Evolutionary conservation across 805 yeast genomes (phyloP).

Genomic region (Kuraishia hungarica): DNA sequence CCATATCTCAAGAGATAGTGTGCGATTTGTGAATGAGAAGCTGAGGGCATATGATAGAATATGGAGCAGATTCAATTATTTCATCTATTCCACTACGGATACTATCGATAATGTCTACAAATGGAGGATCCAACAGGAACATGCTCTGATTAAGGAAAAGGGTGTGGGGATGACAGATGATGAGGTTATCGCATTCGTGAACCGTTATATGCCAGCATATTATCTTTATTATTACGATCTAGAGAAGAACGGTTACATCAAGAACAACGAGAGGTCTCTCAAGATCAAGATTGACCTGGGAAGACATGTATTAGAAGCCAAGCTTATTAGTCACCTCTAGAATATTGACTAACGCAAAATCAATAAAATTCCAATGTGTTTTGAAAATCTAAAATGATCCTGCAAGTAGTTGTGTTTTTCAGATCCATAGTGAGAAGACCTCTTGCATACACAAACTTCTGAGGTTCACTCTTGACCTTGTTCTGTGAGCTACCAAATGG

Average conservation of each 20-base stretch:
- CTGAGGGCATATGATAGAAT: constrained; percentile 40
- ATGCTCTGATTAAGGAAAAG: constrained; percentile 35
- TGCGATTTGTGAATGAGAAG: constrained; percentile 39
- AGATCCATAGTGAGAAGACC: neutral
- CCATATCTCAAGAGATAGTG: constrained; percentile 9
- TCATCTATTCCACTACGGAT: constrained; percentile 55
- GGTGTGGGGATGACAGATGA: constrained; percentile 80
- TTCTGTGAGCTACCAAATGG: neutral
- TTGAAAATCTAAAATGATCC: too few species aligned
- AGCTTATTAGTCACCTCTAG: neutral
- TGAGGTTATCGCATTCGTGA: constrained; percentile 60
- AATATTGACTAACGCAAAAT: neutral
- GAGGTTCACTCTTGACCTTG: neutral
- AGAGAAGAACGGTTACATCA: constrained; percentile 18
- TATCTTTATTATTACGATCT: constrained; percentile 51
- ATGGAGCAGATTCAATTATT: constrained; percentile 53
- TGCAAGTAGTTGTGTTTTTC: neutral
- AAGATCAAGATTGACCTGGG: constrained; percentile 7
- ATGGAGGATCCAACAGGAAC: constrained; percentile 81
- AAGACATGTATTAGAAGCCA: constrained; percentile 3
- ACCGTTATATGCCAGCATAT: constrained; percentile 83
- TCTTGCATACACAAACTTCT: neutral
- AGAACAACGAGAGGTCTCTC: constrained; percentile 2
- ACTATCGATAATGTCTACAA: constrained; percentile 53
- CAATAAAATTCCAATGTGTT: neutral